Percentiles rank a stretch among this genome's conserved stretches.
These are phyloP conservation scores for Collybia nuda DNA, from an alignment of 768 basidiomycete genomes.

Conservation along the genomic window DNA sequence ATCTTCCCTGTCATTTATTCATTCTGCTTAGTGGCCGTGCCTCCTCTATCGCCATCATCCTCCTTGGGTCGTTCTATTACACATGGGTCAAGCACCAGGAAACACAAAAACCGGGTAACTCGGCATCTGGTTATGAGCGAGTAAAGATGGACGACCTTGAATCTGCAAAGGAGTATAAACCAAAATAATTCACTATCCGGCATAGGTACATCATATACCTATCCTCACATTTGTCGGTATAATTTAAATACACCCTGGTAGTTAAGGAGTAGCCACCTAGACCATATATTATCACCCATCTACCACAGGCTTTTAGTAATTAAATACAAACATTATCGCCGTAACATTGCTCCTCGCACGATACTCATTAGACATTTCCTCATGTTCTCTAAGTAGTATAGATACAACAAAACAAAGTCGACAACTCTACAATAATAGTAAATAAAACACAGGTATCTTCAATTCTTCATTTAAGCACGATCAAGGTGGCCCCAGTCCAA, in stretches of 20 bases:
- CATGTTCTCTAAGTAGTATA: not conserved
- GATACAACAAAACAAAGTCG: not conserved
- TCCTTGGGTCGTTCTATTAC: conserved; percentile 80
- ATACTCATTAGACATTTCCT: too few relatives aligned
- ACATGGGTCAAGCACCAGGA: conserved; percentile 87
- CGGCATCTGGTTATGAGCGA: conserved; percentile 51
- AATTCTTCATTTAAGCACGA: not conserved
- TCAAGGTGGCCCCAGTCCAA: too few relatives aligned
- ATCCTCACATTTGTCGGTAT: too few relatives aligned
- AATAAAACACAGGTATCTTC: not conserved
- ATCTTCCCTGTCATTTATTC: not conserved
- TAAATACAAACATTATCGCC: not conserved
- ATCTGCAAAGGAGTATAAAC: conserved; percentile 34
- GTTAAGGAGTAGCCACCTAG: too few relatives aligned
- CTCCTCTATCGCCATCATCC: conserved; percentile 78
- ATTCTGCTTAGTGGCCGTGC: conserved; percentile 65
- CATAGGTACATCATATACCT: too few relatives aligned
- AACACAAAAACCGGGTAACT: conserved; percentile 34
- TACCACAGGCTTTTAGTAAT: too few relatives aligned
- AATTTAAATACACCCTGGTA: too few relatives aligned
- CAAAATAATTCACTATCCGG: conserved; percentile 7
- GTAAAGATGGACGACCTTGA: conserved; percentile 67
- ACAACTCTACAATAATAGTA: not conserved
- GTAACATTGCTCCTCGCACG: not conserved
- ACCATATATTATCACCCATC: too few relatives aligned